Conservation (phyloP, 192 early-diverging fungal genomes). For the Anaeromyces robustus region DNA sequence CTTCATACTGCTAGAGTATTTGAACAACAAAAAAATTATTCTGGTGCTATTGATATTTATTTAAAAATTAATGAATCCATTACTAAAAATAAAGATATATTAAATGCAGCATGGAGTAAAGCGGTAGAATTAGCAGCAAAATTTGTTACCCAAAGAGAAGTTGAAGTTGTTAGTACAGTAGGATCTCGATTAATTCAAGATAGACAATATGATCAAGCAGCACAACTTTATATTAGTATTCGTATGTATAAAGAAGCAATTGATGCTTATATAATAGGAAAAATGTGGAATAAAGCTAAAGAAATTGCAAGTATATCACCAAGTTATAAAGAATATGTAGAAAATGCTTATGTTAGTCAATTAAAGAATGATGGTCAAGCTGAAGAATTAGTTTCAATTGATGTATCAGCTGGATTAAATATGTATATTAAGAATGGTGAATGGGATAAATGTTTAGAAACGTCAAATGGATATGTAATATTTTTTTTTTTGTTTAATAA, state of each 20-base stretch:
- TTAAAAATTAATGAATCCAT: slow-evolving; percentile 27
- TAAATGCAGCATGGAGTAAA: slow-evolving; percentile 35
- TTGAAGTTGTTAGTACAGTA: slow-evolving; percentile 27
- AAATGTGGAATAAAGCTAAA: slow-evolving; percentile 35
- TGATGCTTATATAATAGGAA: slow-evolving; percentile 30
- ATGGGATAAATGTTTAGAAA: slow-evolving; percentile 46
- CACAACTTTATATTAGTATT: slow-evolving; percentile 26
- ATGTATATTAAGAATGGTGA: slow-evolving; percentile 34
- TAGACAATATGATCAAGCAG: slow-evolving; percentile 31
- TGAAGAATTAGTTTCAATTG: slow-evolving; percentile 31
- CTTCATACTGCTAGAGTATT: slow-evolving; percentile 22
- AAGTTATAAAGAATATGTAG: slow-evolving; percentile 35
- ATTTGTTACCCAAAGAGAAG: slow-evolving; percentile 32
- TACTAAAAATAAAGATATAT: slow-evolving; percentile 18
- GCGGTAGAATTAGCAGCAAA: slow-evolving; percentile 40
- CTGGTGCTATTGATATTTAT: slow-evolving; percentile 41
- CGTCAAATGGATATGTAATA: slow-evolving; percentile 16
- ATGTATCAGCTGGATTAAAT: slow-evolving; percentile 34
- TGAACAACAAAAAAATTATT: slow-evolving; percentile 42
- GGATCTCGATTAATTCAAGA: slow-evolving; percentile 23
- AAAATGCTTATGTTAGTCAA: slow-evolving; percentile 31
- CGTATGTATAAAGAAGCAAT: slow-evolving; percentile 44
- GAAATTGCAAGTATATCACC: slow-evolving; percentile 30
- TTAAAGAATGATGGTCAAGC: slow-evolving; percentile 32
- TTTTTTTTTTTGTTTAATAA: not conserved